Conservation (phyloP, 164 flowering plant species). For the Vitis labrusca region DNA sequence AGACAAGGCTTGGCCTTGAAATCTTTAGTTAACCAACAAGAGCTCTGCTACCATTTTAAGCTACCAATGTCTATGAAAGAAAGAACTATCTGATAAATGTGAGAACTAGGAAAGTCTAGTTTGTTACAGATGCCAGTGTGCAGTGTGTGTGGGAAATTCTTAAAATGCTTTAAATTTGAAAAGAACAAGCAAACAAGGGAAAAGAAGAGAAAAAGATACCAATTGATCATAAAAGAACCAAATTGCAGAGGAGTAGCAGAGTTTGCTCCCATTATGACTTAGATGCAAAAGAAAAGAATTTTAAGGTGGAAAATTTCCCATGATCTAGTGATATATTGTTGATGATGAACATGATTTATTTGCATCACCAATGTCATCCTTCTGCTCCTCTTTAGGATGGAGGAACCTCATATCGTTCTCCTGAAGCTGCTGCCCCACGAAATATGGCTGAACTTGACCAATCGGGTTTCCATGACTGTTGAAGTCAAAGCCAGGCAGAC, state of each 20-base stretch:
- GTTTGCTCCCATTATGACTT: background rate
- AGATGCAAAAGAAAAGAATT: background rate
- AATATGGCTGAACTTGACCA: constrained; percentile 29
- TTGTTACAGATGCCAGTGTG: too few species aligned
- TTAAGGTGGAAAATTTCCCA: constrained; percentile 35
- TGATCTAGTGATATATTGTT: constrained; percentile 29
- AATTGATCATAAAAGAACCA: background rate
- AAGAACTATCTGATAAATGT: too few species aligned
- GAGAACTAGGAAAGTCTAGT: too few species aligned
- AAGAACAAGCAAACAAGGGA: background rate
- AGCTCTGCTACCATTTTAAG: too few species aligned
- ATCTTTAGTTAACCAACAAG: too few species aligned
- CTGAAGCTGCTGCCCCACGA: constrained; percentile 37
- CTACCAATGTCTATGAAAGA: too few species aligned
- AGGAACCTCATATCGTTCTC: constrained; percentile 40
- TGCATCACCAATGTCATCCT: constrained; percentile 46
- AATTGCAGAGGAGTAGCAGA: background rate
- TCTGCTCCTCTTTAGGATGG: constrained; percentile 63
- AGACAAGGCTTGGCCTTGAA: too few species aligned
- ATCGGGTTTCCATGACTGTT: constrained; percentile 21
- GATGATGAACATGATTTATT: constrained; percentile 25
- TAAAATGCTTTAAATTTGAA: too few species aligned
- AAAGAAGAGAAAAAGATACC: background rate
- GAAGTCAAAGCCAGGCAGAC: constrained; percentile 29
- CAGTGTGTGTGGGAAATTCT: too few species aligned